phyloP scores from a whole-genome alignment of 2,329 filamentous ascomycete genomes.

The Hypomyces perniciosus region DNA sequence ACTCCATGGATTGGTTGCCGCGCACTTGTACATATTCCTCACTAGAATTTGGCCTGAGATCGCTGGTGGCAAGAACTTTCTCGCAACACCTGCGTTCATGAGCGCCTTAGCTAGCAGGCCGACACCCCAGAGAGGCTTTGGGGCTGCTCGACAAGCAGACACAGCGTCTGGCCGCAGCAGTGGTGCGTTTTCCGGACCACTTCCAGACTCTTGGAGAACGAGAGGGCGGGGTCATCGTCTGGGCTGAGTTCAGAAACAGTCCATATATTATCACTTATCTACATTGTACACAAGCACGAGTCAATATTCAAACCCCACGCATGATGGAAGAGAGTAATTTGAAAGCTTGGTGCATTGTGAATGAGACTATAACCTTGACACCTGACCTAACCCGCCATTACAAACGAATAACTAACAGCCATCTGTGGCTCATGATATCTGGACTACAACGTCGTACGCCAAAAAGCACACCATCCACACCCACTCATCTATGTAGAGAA shows the following conservation, averaged over 20 bases:
- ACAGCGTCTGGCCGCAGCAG: conserved; percentile 34
- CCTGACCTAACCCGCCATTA: too few relatives aligned
- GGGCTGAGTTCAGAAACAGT: conserved; percentile 32
- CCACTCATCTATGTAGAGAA: background rate
- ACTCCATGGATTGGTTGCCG: conserved; percentile 73
- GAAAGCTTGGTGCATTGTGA: too few relatives aligned
- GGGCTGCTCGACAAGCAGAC: conserved; percentile 19
- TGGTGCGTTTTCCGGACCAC: conserved; percentile 40
- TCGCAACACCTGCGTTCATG: conserved; percentile 69
- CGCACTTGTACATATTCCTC: conserved; percentile 86
- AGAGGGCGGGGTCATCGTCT: conserved; percentile 58
- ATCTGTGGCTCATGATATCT: background rate
- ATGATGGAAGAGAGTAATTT: too few relatives aligned
- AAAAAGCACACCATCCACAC: background rate
- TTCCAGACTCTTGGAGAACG: conserved; percentile 59
- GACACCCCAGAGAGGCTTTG: conserved; percentile 1
- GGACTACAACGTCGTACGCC: background rate
- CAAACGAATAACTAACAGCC: background rate
- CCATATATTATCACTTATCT: too few relatives aligned
- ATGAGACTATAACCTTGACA: too few relatives aligned
- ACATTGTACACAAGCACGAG: too few relatives aligned
- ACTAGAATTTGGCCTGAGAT: conserved; percentile 84
- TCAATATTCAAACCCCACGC: too few relatives aligned
- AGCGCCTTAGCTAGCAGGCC: conserved; percentile 39
- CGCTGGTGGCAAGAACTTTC: conserved; percentile 71